Evolutionary conservation across 2,329 filamentous ascomycete species (phyloP).

Genomic region (Sporothrix pallida): DNA sequence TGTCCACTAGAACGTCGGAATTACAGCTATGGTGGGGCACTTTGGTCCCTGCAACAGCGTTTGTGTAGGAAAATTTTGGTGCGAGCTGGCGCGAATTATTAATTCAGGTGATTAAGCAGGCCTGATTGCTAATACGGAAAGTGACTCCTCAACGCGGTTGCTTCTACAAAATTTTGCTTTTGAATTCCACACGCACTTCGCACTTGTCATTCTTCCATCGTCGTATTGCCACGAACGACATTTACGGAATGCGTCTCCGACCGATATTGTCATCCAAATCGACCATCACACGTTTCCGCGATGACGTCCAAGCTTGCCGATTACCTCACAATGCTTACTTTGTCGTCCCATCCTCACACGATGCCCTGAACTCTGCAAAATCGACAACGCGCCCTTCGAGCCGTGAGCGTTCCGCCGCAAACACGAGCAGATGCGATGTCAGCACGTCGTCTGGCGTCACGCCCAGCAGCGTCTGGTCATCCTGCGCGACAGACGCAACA

Average conservation of each 20-base stretch:
- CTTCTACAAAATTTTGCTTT: background rate
- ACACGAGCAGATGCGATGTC: constrained; percentile 10
- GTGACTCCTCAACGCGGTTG: background rate
- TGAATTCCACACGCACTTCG: background rate
- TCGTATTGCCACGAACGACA: background rate
- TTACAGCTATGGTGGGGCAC: background rate
- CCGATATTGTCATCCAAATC: background rate
- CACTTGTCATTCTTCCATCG: background rate
- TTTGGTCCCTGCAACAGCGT: no score
- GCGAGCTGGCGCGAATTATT: constrained; percentile 9
- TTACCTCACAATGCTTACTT: background rate
- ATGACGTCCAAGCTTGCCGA: no score
- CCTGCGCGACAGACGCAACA: background rate
- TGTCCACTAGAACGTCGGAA: background rate
- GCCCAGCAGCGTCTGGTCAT: constrained; percentile 4
- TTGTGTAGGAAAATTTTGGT: background rate
- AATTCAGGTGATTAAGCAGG: constrained; percentile 21
- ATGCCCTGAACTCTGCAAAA: constrained; percentile 19
- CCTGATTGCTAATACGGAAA: constrained; percentile 18
- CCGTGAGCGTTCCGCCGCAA: constrained; percentile 22
- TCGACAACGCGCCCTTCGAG: constrained; percentile 16
- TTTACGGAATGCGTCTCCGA: background rate
- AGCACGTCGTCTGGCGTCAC: constrained; percentile 14
- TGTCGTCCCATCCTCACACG: constrained; percentile 3
- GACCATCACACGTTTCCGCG: background rate